Evolutionary conservation across 2,329 filamentous ascomycete species (phyloP).

Genomic region (Tolypocladium amazonense): DNA sequence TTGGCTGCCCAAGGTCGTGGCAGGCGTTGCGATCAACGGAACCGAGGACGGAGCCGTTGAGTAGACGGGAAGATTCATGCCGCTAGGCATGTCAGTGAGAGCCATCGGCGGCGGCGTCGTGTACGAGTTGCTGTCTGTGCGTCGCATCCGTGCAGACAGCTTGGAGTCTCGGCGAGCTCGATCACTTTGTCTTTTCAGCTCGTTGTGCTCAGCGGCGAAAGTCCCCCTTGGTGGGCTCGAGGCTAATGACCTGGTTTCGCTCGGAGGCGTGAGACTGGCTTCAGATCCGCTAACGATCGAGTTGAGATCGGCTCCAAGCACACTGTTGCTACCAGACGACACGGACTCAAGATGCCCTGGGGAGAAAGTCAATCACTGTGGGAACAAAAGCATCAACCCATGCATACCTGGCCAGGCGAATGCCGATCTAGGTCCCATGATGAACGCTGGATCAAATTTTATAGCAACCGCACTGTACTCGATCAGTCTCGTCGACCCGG

Average conservation of each 20-base stretch:
- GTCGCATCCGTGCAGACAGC: slow-evolving; percentile 36
- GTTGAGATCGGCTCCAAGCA: slow-evolving; percentile 34
- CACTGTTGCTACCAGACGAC: slow-evolving; percentile 15
- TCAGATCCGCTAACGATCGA: slow-evolving; percentile 37
- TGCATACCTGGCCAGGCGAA: slow-evolving; percentile 39
- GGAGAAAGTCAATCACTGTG: neutral
- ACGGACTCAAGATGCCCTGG: slow-evolving; percentile 24
- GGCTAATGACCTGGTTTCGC: slow-evolving; percentile 40
- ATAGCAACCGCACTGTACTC: slow-evolving; percentile 35
- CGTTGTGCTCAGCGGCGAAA: slow-evolving; percentile 49
- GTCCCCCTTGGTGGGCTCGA: slow-evolving; percentile 45
- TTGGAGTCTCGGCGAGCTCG: slow-evolving; percentile 49
- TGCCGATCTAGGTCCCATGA: slow-evolving; percentile 38
- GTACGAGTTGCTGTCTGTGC: slow-evolving; percentile 37
- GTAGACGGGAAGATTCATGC: slow-evolving; percentile 37
- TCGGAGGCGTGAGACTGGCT: slow-evolving; percentile 39
- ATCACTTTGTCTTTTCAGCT: slow-evolving; percentile 50
- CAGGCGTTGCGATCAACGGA: slow-evolving; percentile 39
- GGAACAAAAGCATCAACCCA: neutral
- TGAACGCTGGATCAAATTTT: slow-evolving; percentile 39
- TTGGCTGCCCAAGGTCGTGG: slow-evolving; percentile 28
- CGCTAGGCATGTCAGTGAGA: slow-evolving; percentile 27
- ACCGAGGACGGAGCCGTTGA: slow-evolving; percentile 39
- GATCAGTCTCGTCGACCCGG: neutral
- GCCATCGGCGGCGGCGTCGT: slow-evolving; percentile 24